Percentiles rank a stretch among this genome's conserved stretches.
phyloP scores from a whole-genome alignment of 768 basidiomycete genomes.

The Lactarius indigo region DNA sequence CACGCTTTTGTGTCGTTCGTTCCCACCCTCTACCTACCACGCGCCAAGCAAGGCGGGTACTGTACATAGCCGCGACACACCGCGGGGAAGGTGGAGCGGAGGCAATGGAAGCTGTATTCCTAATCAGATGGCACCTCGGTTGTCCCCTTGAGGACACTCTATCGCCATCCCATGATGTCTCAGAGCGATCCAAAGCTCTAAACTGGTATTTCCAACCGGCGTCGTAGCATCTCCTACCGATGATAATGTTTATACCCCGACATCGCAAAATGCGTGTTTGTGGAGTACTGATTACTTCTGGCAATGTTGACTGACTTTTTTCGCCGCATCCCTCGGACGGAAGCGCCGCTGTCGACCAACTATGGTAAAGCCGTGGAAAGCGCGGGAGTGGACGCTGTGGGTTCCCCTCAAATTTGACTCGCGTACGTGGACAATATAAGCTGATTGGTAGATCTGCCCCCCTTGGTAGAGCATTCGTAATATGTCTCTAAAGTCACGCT shows the following conservation, averaged over 20 bases:
- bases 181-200: not conserved
- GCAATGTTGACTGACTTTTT: not conserved
- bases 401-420: not conserved
- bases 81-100: not conserved
- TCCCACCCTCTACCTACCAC: not conserved
- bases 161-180: not conserved
- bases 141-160: not conserved
- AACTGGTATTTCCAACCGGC: not conserved
- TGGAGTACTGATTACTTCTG: not conserved
- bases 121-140: too few species aligned
- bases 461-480: not conserved
- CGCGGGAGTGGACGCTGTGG: too few species aligned
- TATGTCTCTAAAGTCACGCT: conserved; percentile 4
- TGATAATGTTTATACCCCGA: not conserved
- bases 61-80: not conserved
- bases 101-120: not conserved
- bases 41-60: not conserved
- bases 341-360: not conserved
- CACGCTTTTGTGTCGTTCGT: not conserved
- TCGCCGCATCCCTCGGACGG: not conserved
- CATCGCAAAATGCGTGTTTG: not conserved
- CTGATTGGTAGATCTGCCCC: not conserved
- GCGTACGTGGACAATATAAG: not conserved
- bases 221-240: not conserved
- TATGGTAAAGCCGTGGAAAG: too few species aligned